Conservation (phyloP, 371 early-diverging fungal genomes). For the Syncephalastrum racemosum region DNA sequence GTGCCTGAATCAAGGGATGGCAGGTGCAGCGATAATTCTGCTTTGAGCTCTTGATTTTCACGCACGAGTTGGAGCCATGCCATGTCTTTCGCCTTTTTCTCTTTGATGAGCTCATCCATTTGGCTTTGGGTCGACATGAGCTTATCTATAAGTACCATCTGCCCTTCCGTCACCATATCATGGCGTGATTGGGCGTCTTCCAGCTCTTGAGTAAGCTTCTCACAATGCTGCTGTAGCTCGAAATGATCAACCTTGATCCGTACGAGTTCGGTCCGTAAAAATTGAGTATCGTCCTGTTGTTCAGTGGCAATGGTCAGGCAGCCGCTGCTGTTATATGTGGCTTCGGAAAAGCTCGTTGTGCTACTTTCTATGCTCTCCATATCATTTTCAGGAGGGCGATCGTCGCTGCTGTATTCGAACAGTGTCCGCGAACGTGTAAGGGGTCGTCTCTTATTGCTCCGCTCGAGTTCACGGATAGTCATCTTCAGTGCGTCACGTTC, state of each 20-base stretch:
- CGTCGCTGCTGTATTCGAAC: background rate
- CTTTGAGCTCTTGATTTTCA: slow-evolving; percentile 17
- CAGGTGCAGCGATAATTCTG: slow-evolving; percentile 2
- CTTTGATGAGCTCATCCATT: slow-evolving; percentile 28
- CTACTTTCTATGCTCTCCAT: slow-evolving; percentile 15
- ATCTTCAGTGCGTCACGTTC: slow-evolving; percentile 45
- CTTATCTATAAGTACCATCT: slow-evolving; percentile 38
- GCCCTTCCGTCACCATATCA: slow-evolving; percentile 48
- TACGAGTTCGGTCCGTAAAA: slow-evolving; percentile 23
- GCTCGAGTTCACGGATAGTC: slow-evolving; percentile 37
- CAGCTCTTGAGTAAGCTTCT: slow-evolving; percentile 27
- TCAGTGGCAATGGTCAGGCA: slow-evolving; percentile 6
- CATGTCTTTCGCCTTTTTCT: slow-evolving; percentile 23
- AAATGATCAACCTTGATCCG: slow-evolving; percentile 34
- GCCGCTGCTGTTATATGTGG: slow-evolving; percentile 2
- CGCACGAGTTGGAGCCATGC: slow-evolving; percentile 17
- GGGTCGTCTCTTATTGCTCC: slow-evolving; percentile 7
- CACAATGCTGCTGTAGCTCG: slow-evolving; percentile 34
- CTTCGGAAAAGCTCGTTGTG: slow-evolving; percentile 14
- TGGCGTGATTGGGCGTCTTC: slow-evolving; percentile 28
- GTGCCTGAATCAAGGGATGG: slow-evolving; percentile 4
- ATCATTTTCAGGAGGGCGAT: slow-evolving; percentile 5
- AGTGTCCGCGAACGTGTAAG: background rate
- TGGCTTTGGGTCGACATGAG: slow-evolving; percentile 30
- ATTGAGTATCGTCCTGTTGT: slow-evolving; percentile 5